Percentiles rank a stretch among this genome's conserved stretches.
Evolutionary conservation across 2,329 filamentous ascomycete species (phyloP).

Genomic region (Aspergillus uvarum): DNA sequence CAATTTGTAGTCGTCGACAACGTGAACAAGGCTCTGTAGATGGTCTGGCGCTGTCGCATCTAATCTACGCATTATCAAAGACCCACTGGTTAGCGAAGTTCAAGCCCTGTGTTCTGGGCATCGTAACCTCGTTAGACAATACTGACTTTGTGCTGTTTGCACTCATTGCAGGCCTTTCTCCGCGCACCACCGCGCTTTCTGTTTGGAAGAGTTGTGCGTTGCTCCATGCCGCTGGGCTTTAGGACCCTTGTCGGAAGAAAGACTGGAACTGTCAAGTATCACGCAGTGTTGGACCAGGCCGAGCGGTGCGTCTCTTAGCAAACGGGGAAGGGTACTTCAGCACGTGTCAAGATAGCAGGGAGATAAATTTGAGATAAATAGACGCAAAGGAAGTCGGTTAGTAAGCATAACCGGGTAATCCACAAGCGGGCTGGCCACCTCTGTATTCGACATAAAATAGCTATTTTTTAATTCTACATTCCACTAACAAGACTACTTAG

Average conservation of each 20-base stretch:
- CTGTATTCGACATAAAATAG: too few species aligned
- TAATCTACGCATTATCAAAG: conserved; percentile 47
- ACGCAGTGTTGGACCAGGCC: too few species aligned
- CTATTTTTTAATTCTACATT: too few species aligned
- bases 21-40: conserved; percentile 61
- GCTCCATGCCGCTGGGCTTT: conserved; percentile 40
- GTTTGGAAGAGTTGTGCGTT: conserved; percentile 49
- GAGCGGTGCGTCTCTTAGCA: too few species aligned
- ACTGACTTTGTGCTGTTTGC: conserved; percentile 65
- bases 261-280: too few species aligned
- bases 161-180: conserved; percentile 48
- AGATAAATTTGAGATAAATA: too few species aligned
- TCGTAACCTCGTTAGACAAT: background rate
- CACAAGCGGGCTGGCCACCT: too few species aligned
- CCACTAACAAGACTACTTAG: too few species aligned
- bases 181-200: conserved; percentile 40
- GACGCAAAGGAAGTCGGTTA: too few species aligned
- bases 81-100: background rate
- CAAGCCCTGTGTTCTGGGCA: background rate
- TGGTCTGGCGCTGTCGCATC: conserved; percentile 65
- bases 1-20: conserved; percentile 60
- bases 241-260: conserved; percentile 30
- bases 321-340: too few species aligned
- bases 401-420: too few species aligned
- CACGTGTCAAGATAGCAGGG: too few species aligned